Evolutionary conservation across 306 rosid species (phyloP), one percentile per base, ranked within the genome.

Genomic region (Rosa persica): DNA sequence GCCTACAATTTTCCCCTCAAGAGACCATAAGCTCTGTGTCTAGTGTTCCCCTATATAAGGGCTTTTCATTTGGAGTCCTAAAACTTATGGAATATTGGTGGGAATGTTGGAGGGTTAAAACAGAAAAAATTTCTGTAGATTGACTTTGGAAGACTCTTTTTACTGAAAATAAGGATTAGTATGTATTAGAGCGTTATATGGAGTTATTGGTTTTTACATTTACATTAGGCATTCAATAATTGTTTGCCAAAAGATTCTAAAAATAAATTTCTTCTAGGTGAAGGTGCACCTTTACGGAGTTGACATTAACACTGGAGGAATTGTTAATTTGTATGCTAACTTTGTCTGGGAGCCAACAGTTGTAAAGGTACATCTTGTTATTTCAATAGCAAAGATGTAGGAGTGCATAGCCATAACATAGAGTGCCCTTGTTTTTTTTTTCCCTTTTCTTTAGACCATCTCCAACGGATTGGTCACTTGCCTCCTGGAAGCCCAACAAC

Each of bases 261-360:
- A 64, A 38, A 42, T 12, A 3, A 39, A 39, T 67, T 4, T 74
- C 55, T 38, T 52, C 60, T 70, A 96, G 99, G 97, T 62, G 98
- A 93, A 76, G 98, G 98, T 16, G 94, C 96, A 66, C 96, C 88
- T 12, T 12, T 93, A 77, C 79, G 99, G 99, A 30, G 99, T 96
- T 48, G 99, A 96, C 83, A 93, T 96, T 62, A 77, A 80, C 84
- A 96, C 99, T 23, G 98, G 98, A 76, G 99, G 99, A 82, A 90
- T 96, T 85, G 87, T 96, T 3, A 93, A 96, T 80, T 93, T 98
- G 12, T 91, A 84, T 85, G 93, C 97, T 36, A 96, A 90, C 87
- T 96, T 96, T 73, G 99, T 96, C 74, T 96, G 98, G 99, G 99
- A 96, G 88, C 99, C 99, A 34, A 91, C 99, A 13, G 88, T 96